Base-by-base conservation (phyloP, 441 rosid species). In the Mallotus repandus region DNA sequence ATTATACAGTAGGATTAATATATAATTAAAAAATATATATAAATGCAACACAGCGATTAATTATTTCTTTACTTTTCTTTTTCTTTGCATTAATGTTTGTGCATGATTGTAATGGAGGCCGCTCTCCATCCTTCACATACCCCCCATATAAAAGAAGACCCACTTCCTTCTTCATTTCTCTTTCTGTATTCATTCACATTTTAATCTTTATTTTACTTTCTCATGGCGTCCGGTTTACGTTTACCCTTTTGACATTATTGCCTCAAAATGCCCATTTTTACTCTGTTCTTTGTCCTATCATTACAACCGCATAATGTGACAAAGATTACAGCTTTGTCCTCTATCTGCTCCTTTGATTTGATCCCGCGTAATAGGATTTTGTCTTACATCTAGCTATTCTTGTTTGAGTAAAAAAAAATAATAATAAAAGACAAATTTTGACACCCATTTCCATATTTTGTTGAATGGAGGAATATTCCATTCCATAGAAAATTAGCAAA, bases 251-350 rank as follows among this genome's bases (percentile, higher is more conserved):
- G 3, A 15, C 66, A n/a, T 16, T 6, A 29, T 71, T 60, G 66
- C 52, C 29, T 13, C 16, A 5, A 35, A 25, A 35, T 67, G 59
- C 4, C 5, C 25, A 6, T 7, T 25, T 59, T 9, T 14, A 9
- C 21, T 56, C 29, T 14, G 41, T 35, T 35, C 19, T 2, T 56
- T 56, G 12, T 49, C 16, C 8, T 25, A 14, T 14, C 41, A 15
- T 63, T 11, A 32, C 9, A 22, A 59, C 9, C 13, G 22, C 64
- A 25, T 13, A 63, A 43, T 11, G 35, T 45, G 74, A 60, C 46
- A 58, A 50, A 61, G 59, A 11, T 18, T n/a, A 71, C 74, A 71
- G 74, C 67, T 71, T 71, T 71, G 48, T 49, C 45, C 14, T 43
- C 15, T 21, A 13, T 11, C 0, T 13, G 7, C 43, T n/a, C 3